phyloP scores from a whole-genome alignment of 202 grass and related monocot genomes.

The Zoysia matrella region DNA sequence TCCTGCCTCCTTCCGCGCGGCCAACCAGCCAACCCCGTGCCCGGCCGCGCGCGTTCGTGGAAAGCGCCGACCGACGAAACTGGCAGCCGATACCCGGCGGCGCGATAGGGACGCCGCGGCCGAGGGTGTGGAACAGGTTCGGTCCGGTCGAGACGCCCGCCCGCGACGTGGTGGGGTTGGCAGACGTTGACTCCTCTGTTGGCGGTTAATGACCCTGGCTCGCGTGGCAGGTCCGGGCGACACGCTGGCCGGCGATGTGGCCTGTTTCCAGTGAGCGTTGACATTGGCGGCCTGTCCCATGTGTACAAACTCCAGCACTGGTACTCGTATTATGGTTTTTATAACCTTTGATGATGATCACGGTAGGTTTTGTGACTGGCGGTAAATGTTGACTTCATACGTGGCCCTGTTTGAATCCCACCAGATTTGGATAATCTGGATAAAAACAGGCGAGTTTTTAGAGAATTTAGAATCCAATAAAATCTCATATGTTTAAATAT shows the following conservation, averaged over 20 bases:
- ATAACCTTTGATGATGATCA: too few species aligned
- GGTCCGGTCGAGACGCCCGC: conserved; percentile 5
- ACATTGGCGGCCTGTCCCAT: background rate
- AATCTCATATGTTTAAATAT: too few species aligned
- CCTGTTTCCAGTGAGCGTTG: background rate
- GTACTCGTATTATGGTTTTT: background rate
- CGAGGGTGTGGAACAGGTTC: background rate
- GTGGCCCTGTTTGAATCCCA: too few species aligned
- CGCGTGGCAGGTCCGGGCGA: conserved; percentile 30
- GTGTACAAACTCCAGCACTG: background rate
- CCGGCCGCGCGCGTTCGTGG: background rate
- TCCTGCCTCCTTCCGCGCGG: conserved; percentile 35
- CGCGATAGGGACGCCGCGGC: background rate
- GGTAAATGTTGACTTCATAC: background rate
- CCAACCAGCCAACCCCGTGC: background rate
- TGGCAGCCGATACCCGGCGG: background rate
- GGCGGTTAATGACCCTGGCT: background rate
- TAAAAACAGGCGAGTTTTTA: too few species aligned
- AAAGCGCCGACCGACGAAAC: background rate
- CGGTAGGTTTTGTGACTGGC: background rate
- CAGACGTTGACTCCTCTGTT: conserved; percentile 5
- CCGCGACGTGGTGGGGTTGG: background rate
- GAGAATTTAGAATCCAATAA: too few species aligned
- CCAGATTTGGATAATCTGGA: too few species aligned
- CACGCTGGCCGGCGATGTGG: background rate